Percentiles rank a stretch among this genome's conserved stretches.
Evolutionary conservation across 2,329 filamentous ascomycete genomes (phyloP).

Genomic region (Ascochyta pisi): DNA sequence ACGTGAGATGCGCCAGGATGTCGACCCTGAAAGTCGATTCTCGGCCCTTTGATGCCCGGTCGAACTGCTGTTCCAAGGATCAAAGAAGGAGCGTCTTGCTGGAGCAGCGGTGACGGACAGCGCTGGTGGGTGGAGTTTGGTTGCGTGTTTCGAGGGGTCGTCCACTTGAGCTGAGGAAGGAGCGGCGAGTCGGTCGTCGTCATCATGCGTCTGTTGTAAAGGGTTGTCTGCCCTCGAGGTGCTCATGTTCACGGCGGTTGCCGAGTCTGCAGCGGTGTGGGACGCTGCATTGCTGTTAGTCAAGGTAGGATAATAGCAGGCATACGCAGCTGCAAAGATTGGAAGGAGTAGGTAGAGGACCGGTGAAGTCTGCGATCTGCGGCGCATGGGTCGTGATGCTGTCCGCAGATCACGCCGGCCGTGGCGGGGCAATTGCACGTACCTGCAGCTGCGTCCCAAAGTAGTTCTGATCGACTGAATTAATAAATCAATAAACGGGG

Average conservation of each 20-base stretch:
- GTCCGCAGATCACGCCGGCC: slow-evolving; percentile 11
- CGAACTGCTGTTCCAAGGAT: slow-evolving; percentile 75
- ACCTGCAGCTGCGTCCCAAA: slow-evolving; percentile 15
- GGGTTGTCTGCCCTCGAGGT: slow-evolving; percentile 8
- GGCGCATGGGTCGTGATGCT: slow-evolving; percentile 4
- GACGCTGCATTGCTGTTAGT: slow-evolving; percentile 21
- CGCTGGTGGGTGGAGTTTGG: slow-evolving; percentile 1
- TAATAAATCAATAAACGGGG: neutral
- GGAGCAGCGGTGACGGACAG: slow-evolving; percentile 13
- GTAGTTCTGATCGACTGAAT: neutral
- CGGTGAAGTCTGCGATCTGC: slow-evolving; percentile 14
- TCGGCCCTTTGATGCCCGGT: slow-evolving; percentile 83
- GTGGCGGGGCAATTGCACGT: slow-evolving; percentile 16
- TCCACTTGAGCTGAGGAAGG: slow-evolving; percentile 20
- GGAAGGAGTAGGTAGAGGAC: neutral
- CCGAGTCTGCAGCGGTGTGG: slow-evolving; percentile 1
- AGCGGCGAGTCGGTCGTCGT: slow-evolving; percentile 23
- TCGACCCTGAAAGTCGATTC: slow-evolving; percentile 65
- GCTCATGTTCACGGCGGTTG: slow-evolving; percentile 18
- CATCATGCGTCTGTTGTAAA: slow-evolving; percentile 18
- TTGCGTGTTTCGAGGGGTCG: slow-evolving; percentile 11
- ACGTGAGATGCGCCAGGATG: slow-evolving; percentile 75
- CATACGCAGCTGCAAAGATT: neutral
- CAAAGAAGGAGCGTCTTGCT: slow-evolving; percentile 54
- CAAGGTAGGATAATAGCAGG: slow-evolving; percentile 14